phyloP scores from a whole-genome alignment of 2,329 filamentous ascomycete genomes.

The Periconia digitata region DNA sequence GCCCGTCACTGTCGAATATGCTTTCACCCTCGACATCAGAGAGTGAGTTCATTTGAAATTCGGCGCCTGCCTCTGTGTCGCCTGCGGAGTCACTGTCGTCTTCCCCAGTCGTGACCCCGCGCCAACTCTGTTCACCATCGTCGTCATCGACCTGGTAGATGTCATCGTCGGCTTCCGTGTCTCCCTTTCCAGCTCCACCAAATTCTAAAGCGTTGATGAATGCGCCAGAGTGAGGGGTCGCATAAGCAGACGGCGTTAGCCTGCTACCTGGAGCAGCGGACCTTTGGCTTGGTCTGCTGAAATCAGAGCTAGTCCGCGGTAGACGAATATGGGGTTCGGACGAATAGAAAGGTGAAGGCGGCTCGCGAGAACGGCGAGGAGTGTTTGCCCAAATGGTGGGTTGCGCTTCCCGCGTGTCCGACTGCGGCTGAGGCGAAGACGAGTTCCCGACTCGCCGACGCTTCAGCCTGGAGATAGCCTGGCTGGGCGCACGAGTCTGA shows the following conservation, averaged over 20 bases:
- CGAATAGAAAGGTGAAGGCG: constrained; percentile 46
- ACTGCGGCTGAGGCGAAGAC: constrained; percentile 22
- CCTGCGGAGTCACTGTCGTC: constrained; percentile 20
- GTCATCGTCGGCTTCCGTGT: constrained; percentile 39
- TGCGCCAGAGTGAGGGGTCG: constrained; percentile 66
- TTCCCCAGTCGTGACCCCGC: constrained; percentile 28
- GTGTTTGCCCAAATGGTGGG: constrained; percentile 39
- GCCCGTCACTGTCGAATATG: constrained; percentile 30
- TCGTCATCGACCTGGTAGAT: constrained; percentile 36
- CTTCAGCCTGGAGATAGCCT: constrained; percentile 40
- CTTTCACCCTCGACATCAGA: constrained; percentile 41
- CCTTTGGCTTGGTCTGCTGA: constrained; percentile 50
- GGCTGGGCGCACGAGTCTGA: constrained; percentile 41
- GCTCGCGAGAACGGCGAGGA: constrained; percentile 48
- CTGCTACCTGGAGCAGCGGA: constrained; percentile 30
- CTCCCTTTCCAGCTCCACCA: constrained; percentile 29
- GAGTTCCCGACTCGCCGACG: constrained; percentile 49
- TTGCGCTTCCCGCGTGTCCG: constrained; percentile 22
- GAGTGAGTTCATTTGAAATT: constrained; percentile 37
- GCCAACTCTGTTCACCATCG: constrained; percentile 33
- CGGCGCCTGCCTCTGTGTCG: constrained; percentile 17
- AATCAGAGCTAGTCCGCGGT: constrained; percentile 33
- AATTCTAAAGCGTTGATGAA: constrained; percentile 33
- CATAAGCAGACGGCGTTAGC: constrained; percentile 68
- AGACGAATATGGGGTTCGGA: constrained; percentile 23